These are phyloP conservation scores for Jamesozyma gamospora DNA, from an alignment of 805 yeast species.

Conservation along the genomic window DNA sequence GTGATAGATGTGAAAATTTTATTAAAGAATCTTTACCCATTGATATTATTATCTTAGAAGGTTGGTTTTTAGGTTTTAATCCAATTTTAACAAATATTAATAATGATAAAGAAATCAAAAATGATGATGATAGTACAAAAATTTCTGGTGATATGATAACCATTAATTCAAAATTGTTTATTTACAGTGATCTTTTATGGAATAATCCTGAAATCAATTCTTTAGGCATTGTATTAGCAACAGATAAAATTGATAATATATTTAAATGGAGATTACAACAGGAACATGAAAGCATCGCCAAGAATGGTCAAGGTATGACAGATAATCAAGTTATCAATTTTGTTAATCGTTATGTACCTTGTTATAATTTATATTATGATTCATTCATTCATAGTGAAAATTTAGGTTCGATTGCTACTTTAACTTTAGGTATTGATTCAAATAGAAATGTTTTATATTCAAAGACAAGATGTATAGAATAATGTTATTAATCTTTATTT, in stretches of 20 bases:
- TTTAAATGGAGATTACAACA: conserved; percentile 72
- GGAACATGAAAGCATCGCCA: conserved; percentile 20
- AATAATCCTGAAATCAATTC: conserved; percentile 46
- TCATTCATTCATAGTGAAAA: conserved; percentile 30
- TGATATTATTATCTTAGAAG: conserved; percentile 74
- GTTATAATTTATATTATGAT: conserved; percentile 60
- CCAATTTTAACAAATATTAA: conserved; percentile 31
- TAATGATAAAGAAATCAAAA: neutral
- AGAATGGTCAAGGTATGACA: conserved; percentile 68
- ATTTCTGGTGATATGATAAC: conserved; percentile 22
- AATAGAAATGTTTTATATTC: conserved; percentile 16
- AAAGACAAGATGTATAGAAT: conserved; percentile 11
- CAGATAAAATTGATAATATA: conserved; percentile 52
- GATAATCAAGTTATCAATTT: conserved; percentile 58
- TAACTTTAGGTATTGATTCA: conserved; percentile 24
- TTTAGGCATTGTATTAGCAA: conserved; percentile 49
- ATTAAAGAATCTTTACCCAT: conserved; percentile 30
- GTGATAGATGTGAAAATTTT: conserved; percentile 49
- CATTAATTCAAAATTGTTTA: conserved; percentile 43
- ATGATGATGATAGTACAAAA: conserved; percentile 3
- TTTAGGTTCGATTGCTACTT: conserved; percentile 22
- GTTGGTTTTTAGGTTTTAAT: conserved; percentile 84
- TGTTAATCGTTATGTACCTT: conserved; percentile 80
- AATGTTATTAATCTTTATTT: too few relatives aligned
- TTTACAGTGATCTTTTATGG: conserved; percentile 38